Conservation (phyloP, 345 rosid genomes). For the Linum lewisii region DNA sequence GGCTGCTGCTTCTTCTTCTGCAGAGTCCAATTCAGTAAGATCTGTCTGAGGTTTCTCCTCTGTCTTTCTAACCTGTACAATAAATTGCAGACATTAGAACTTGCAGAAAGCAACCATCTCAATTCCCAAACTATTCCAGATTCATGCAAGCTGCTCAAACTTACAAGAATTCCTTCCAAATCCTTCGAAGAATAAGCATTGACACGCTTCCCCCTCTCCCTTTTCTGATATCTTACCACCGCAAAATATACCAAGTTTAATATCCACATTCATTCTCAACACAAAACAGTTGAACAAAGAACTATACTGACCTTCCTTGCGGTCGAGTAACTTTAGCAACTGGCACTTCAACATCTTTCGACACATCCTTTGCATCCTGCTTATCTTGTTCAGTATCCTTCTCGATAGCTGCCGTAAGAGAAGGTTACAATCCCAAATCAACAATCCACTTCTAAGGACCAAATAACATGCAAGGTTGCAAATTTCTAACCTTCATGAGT, state of each 20-base stretch:
- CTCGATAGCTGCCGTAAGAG: slow-evolving; percentile 23
- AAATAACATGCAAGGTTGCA: background rate
- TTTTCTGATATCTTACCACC: slow-evolving; percentile 49
- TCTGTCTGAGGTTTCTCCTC: slow-evolving; percentile 37
- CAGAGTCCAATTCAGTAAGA: slow-evolving; percentile 29
- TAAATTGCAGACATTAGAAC: background rate
- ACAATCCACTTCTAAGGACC: background rate
- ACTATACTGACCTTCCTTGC: slow-evolving; percentile 65
- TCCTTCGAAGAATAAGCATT: slow-evolving; percentile 68
- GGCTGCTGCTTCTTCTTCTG: slow-evolving; percentile 31
- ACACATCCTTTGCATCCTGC: slow-evolving; percentile 16
- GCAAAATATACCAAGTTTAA: background rate
- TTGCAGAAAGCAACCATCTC: background rate
- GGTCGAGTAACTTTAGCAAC: slow-evolving; percentile 70
- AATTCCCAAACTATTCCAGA: background rate
- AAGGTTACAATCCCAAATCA: slow-evolving; percentile 2
- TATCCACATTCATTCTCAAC: background rate
- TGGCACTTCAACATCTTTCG: slow-evolving; percentile 28
- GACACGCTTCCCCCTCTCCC: slow-evolving; percentile 90
- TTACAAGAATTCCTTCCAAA: slow-evolving; percentile 89
- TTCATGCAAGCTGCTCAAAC: slow-evolving; percentile 15
- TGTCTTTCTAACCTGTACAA: slow-evolving; percentile 52
- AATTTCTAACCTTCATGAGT: slow-evolving; percentile 40
- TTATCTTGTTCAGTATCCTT: slow-evolving; percentile 26
- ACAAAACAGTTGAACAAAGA: background rate